These are phyloP conservation scores for Kitagawia praeruptora DNA, from an alignment of 129 eudicot species.

Conservation along the genomic window DNA sequence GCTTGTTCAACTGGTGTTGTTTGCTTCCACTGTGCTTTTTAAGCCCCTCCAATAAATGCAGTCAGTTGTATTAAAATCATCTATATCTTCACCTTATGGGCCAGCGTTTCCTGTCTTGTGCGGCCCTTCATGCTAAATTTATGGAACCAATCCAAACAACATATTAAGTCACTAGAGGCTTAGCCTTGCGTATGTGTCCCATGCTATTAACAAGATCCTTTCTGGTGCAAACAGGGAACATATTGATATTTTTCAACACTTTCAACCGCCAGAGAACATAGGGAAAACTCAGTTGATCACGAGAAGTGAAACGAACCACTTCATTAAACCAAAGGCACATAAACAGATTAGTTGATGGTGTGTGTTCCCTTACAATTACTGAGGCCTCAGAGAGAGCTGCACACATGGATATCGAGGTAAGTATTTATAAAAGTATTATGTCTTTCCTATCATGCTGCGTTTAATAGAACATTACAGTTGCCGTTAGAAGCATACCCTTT, in stretches of 20 bases:
- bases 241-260: slow-evolving; percentile 51
- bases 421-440: not conserved
- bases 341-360: slow-evolving; percentile 63
- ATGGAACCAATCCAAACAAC: not conserved
- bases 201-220: slow-evolving; percentile 98
- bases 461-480: not conserved
- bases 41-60: not conserved
- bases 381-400: slow-evolving; percentile 98
- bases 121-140: not conserved
- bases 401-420: slow-evolving; percentile 2
- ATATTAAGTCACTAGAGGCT: slow-evolving; percentile 40
- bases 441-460: not conserved
- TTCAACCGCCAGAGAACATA: slow-evolving; percentile 86
- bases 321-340: slow-evolving; percentile 98
- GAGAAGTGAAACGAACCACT: slow-evolving; percentile 93
- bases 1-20: not conserved
- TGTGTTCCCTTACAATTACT: slow-evolving; percentile 86
- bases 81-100: not conserved
- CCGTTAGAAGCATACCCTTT: slow-evolving; percentile 58
- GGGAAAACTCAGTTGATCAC: slow-evolving; percentile 97
- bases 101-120: not conserved
- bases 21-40: not conserved
- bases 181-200: slow-evolving; percentile 94
- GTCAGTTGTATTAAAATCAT: not conserved
- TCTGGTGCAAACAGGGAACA: slow-evolving; percentile 94